phyloP scores from a whole-genome alignment of 2,329 filamentous ascomycete genomes.

The Nigrospora sphaerica region DNA sequence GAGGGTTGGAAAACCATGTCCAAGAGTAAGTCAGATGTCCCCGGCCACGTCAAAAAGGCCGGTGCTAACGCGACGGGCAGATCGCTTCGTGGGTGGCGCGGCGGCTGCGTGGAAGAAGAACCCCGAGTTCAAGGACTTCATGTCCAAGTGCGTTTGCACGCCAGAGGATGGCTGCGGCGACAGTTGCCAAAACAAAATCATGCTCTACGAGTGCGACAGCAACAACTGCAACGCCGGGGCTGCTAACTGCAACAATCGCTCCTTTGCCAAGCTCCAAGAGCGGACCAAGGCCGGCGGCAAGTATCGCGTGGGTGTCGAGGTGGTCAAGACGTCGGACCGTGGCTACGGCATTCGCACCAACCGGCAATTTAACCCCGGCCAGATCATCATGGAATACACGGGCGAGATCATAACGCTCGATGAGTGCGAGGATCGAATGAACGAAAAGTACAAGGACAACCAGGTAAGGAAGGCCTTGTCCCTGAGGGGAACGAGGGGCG shows the following conservation, averaged over 20 bases:
- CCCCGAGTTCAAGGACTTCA: constrained; percentile 65
- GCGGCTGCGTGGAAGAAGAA: constrained; percentile 74
- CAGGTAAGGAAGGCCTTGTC: constrained; percentile 58
- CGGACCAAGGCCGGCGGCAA: constrained; percentile 73
- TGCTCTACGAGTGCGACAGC: constrained; percentile 94
- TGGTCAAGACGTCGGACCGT: constrained; percentile 81
- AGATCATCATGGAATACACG: constrained; percentile 98
- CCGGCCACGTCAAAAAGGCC: neutral
- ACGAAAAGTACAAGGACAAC: constrained; percentile 86
- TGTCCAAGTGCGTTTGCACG: constrained; percentile 71
- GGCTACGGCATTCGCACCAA: constrained; percentile 91
- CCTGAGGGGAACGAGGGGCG: neutral
- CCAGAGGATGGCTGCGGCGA: constrained; percentile 78
- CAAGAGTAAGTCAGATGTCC: constrained; percentile 58
- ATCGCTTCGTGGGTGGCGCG: constrained; percentile 85
- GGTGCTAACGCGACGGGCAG: constrained; percentile 38
- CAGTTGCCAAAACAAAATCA: constrained; percentile 87
- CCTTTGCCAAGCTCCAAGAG: constrained; percentile 72
- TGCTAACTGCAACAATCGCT: constrained; percentile 75
- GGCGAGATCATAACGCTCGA: constrained; percentile 95
- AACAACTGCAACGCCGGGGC: constrained; percentile 77
- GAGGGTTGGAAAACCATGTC: constrained; percentile 89
- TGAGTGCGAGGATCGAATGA: constrained; percentile 91
- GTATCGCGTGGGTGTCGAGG: constrained; percentile 89
- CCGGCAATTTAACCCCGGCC: constrained; percentile 76